Base-by-base conservation (phyloP, 2,329 filamentous ascomycete species). In the Botrytis aclada region DNA sequence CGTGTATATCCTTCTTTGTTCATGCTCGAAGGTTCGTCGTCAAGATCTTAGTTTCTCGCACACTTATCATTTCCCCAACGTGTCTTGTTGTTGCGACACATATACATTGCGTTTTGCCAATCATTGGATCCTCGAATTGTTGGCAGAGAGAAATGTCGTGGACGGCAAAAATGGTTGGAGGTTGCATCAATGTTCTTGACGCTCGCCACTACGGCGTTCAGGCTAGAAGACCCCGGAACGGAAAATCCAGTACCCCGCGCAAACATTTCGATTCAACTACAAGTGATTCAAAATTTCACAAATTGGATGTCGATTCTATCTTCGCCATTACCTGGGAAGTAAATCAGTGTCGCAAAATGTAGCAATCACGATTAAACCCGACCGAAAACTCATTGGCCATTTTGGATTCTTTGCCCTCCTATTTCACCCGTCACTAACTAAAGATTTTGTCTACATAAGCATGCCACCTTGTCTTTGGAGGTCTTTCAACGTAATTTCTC, bases 401-500 rank as follows among this genome's bases (percentile, higher is more conserved):
- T 20, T 22, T 45, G n/a, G 12, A 20, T 6, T 64, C n/a, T 22
- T 12, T 25, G 1, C 41, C 29, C 41, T 47, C 12, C 10, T n/a
- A 7, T 51, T 20, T 34, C 10, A 14, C 10, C 62, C 7, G 18
- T 2, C n/a, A 51, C 64, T 76, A 74, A 67, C 72, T 74, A 61
- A 79, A 79, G 0, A 79, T 45, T 67, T 60, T 76, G 73, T 79
- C 77, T 12, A 79, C 61, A 61, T 74, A 78, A 4, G 69, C 75
- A 73, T 79, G 75, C 69, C 63, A 76, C 37, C 71, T 78, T 16
- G 76, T 78, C 63, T 72, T 78, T 22, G 78, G 77, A 18, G 61
- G 37, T 61, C 74, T 74, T 67, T 78, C 77, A 6, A 88, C 83
- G 79, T 85, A 90, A 67, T 85, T 86, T 67, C 83, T 81, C 32